phyloP scores from a whole-genome alignment of 345 rosid species.

The Salix exigua region DNA sequence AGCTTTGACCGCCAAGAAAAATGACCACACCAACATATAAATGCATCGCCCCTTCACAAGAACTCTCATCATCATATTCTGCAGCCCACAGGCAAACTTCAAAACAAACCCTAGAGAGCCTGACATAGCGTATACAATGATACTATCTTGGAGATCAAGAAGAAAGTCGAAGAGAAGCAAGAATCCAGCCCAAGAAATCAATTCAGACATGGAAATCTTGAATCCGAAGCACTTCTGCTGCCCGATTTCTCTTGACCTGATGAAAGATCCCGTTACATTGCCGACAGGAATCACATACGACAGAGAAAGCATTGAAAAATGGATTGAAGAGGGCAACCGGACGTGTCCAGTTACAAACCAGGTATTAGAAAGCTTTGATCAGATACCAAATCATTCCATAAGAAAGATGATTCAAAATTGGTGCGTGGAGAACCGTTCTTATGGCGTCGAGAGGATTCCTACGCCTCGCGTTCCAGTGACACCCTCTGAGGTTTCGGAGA shows the following conservation, averaged over 20 bases:
- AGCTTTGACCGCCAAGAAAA: not conserved
- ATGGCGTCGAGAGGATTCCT: conserved; percentile 35
- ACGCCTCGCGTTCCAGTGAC: conserved; percentile 38
- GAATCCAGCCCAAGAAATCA: not conserved
- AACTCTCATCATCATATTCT: not conserved
- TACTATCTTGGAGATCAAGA: conserved; percentile 5
- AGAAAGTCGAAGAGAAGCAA: not conserved
- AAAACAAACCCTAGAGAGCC: no score
- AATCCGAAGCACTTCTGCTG: conserved; percentile 36
- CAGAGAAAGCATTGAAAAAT: conserved; percentile 36
- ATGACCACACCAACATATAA: not conserved
- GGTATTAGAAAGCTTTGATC: conserved; percentile 14
- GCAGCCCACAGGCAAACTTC: not conserved
- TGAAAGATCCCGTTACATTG: conserved; percentile 40
- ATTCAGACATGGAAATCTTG: conserved; percentile 19
- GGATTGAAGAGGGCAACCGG: conserved; percentile 33
- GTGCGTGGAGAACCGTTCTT: conserved; percentile 32
- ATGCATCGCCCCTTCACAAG: not conserved
- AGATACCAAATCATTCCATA: conserved; percentile 33
- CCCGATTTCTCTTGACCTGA: conserved; percentile 41
- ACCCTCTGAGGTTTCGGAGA: conserved; percentile 23
- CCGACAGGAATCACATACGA: conserved; percentile 45
- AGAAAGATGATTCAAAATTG: conserved; percentile 40
- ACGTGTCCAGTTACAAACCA: conserved; percentile 36
- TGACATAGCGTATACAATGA: not conserved